Evolutionary conservation across 2,329 filamentous ascomycete species (phyloP), one percentile per base, ranked within the genome.

Genomic region (Claviceps digitariae): DNA sequence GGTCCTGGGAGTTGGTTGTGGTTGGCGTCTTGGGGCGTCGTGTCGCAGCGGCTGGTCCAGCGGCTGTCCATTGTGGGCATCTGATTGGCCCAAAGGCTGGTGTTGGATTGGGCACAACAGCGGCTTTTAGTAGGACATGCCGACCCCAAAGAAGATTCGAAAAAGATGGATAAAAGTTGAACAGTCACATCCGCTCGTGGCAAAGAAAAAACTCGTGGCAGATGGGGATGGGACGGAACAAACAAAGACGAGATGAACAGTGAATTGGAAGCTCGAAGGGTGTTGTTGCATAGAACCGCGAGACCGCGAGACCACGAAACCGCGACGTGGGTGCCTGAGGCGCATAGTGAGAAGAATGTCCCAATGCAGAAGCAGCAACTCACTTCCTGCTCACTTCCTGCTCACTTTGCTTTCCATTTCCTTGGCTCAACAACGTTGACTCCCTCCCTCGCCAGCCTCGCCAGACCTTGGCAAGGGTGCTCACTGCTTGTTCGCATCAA

Each of bases 331-430:
- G 52, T 55, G 54, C 54, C 54, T 55, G 27, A 55, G 54, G 54
- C 44, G 45, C 23, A 10, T 2, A 13, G 21, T 17, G 29, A n/a
- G n/a, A n/a, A 46, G n/a, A n/a, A 21, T 12, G 9, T 43, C 40
- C 52, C 25, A 47, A 52, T 50, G 13, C 9, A 54, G 54, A 56
- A 54, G 40, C 36, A 41, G 54, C 54, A 52, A 51, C 54, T 52
- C 54, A 56, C 52, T 52, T 56, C 29, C 34, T 52, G 36, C 50
- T 56, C 54, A 56, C 49, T 50, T 56, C 47, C n/a, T 23, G 34
- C 34, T 38, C 34, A 38, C 34, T 38, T 38, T 38, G 3, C 4
- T 15, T 6, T 38, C 34, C 6, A 9, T 34, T 34, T 34, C 8
- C 31, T 34, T 10, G n/a, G n/a, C n/a, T n/a, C n/a, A n/a, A n/a